These are phyloP conservation scores for Aegilops sharonensis DNA, from an alignment of 176 grass and related monocot genomes.

Conservation along the genomic window DNA sequence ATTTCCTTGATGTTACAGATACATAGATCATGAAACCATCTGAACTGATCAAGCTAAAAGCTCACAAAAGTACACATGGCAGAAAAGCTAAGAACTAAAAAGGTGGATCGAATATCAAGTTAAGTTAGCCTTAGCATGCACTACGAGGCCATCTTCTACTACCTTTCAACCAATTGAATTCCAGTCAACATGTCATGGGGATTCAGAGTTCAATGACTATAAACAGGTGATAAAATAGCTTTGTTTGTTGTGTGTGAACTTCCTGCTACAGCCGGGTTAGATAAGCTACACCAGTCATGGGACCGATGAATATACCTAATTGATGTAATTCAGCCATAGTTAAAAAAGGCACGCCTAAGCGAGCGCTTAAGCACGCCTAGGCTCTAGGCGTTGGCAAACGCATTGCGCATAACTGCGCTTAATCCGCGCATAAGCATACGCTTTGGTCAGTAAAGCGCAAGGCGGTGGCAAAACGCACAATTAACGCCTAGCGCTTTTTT, in stretches of 20 bases:
- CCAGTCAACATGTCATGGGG: background rate
- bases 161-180: background rate
- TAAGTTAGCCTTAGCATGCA: background rate
- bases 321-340: background rate
- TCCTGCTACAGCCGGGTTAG: background rate
- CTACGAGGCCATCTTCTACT: background rate
- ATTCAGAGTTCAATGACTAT: background rate
- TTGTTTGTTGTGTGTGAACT: background rate
- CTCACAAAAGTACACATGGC: background rate
- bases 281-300: background rate
- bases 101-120: background rate
- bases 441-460: no score
- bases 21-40: background rate
- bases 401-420: no score
- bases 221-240: background rate
- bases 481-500: no score
- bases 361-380: no score
- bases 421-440: no score
- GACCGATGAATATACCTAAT: background rate
- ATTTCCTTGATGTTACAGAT: background rate
- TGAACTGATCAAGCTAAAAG: background rate
- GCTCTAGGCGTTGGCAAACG: no score
- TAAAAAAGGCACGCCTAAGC: no score
- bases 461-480: no score
- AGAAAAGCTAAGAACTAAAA: background rate